Percentiles rank a stretch among this genome's conserved stretches.
Conservation (phyloP, 176 grass and related monocot species). For the Pontederia crassipes region DNA sequence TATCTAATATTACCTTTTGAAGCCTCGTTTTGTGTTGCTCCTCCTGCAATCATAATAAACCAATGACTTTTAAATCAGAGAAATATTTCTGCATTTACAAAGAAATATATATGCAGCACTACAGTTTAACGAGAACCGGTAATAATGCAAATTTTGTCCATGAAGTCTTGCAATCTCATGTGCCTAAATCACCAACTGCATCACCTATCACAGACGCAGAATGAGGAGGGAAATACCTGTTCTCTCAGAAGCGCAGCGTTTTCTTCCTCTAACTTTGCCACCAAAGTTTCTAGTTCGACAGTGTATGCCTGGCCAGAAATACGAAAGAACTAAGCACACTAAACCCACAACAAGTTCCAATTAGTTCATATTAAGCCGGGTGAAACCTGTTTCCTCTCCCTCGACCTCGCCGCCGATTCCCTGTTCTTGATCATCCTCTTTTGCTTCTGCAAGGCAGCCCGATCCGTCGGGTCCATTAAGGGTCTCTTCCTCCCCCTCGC, state of each 20-base stretch:
- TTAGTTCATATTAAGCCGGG: background rate
- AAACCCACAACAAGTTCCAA: background rate
- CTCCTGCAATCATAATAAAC: no score
- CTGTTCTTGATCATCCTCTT: constrained; percentile 99
- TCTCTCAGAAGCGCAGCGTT: constrained; percentile 46
- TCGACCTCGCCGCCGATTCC: constrained; percentile 87
- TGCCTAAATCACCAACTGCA: no score
- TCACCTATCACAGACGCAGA: no score
- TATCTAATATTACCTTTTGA: no score
- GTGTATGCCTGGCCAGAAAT: constrained; percentile 57
- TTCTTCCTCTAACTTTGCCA: constrained; percentile 63
- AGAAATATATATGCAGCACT: no score
- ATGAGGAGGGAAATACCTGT: constrained; percentile 38
- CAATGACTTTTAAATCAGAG: no score
- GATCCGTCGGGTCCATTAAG: constrained; percentile 66
- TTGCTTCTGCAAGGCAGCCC: constrained; percentile 66
- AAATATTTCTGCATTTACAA: no score
- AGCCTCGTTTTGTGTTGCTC: no score
- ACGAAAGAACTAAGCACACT: constrained; percentile 1
- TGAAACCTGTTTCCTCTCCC: constrained; percentile 87
- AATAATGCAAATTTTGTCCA: no score
- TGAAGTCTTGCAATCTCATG: no score
- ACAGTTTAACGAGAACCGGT: no score
- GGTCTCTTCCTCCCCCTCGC: constrained; percentile 66
- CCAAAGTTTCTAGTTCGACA: constrained; percentile 72